Conservation (phyloP, 768 basidiomycete species). For the Galerina sulciceps region DNA sequence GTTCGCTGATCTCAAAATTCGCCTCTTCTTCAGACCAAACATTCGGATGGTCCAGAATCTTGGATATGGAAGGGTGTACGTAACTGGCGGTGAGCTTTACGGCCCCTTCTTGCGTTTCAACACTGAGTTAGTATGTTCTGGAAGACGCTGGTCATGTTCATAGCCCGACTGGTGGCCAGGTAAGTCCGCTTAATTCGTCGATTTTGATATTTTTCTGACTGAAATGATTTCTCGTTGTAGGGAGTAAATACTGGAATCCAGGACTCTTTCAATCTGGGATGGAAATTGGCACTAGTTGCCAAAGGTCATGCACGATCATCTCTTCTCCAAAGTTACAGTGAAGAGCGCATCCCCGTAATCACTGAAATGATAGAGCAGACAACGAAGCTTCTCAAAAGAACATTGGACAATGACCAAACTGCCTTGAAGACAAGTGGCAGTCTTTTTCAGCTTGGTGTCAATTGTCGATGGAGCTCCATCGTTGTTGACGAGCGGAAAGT, state of each 20-base stretch:
- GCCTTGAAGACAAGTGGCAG: constrained; percentile 24
- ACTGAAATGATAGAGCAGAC: constrained; percentile 34
- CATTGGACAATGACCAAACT: constrained; percentile 7
- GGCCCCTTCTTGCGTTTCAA: background rate
- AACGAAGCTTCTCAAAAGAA: constrained; percentile 23
- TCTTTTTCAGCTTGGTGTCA: constrained; percentile 51
- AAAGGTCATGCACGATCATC: constrained; percentile 28
- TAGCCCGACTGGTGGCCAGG: constrained; percentile 27
- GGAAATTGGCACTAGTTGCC: constrained; percentile 39
- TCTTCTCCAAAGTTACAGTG: constrained; percentile 35
- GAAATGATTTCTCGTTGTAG: too few species aligned
- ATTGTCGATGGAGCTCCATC: constrained; percentile 55
- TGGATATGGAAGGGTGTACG: constrained; percentile 20
- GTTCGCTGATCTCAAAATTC: too few species aligned
- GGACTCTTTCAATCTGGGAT: constrained; percentile 39
- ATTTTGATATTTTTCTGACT: too few species aligned
- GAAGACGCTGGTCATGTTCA: constrained; percentile 26
- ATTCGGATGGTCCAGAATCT: constrained; percentile 26
- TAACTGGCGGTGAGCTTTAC: constrained; percentile 26
- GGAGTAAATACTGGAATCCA: constrained; percentile 19
- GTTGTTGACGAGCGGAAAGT: constrained; percentile 43
- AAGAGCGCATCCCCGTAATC: constrained; percentile 40
- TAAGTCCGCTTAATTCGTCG: background rate
- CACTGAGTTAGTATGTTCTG: background rate
- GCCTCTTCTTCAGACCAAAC: constrained; percentile 17